Evolutionary conservation across 2,329 filamentous ascomycete genomes (phyloP), one percentile per base, ranked within the genome.

Genomic region (Hortaea sp.): DNA sequence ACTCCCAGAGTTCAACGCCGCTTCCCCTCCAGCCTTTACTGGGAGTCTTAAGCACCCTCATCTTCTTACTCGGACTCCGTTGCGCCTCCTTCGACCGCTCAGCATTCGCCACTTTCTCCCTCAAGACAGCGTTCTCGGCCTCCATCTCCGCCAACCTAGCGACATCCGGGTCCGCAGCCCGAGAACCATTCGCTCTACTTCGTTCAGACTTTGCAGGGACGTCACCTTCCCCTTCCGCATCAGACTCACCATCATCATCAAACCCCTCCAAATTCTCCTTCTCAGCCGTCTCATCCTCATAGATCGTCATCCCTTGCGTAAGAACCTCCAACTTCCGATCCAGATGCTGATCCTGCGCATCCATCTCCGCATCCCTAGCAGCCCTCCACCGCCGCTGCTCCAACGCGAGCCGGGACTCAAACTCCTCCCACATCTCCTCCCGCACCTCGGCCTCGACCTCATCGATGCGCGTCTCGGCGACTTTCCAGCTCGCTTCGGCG

Each of bases 381-480:
- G 76, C 77, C 61, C 90, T 84, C 85, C 88, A 95, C n/a, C 86
- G 75, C 7, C 78, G 75, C 63, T 86, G 78, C 63, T 95, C 88
- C 9, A 82, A 69, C 13, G 81, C 77, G 41, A 95, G 74, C 7
- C 80, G 78, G 49, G 77, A 72, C 60, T 98, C 92, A 71, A 94
- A 94, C 60, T 95, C 92, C 2, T 71, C 74, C 55, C 82, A 89
- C 57, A 89, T 90, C 55, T 97, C 90, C 59, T 95, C 90, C 20
- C 92, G 82, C 29, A 97, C 79, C 5, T 84, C 82, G 56, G 85
- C 81, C 63, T 98, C 92, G 9, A 94, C 75, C 66, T 86, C 80
- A 39, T 86, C 78, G 67, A 85, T 74, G 55, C 70, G 72, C 44
- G 74, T 71, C 59, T 81, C 76, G 1, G 76, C 81, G 3, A 79